A percentile compares a stretch with the other conserved stretches of the same genome.
Evolutionary conservation across 2,329 filamentous ascomycete species (phyloP).

Genomic region (Fusarium euwallaceae): DNA sequence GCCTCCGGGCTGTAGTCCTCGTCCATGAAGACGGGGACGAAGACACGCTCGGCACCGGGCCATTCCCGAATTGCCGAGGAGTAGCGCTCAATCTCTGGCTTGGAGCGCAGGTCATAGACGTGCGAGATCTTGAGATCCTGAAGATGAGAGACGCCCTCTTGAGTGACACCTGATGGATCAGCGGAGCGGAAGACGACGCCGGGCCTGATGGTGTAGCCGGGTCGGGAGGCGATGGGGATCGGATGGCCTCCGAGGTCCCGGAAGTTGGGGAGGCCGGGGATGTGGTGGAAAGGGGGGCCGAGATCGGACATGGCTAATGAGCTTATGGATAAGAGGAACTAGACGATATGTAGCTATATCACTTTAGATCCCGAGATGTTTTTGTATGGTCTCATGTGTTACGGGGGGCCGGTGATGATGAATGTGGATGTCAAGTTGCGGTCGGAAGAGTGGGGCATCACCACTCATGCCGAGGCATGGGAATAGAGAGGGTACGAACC

Average conservation of each 20-base stretch:
- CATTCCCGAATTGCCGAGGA: slow-evolving; percentile 48
- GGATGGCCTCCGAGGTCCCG: slow-evolving; percentile 75
- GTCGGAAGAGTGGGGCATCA: slow-evolving; percentile 34
- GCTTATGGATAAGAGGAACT: slow-evolving; percentile 1
- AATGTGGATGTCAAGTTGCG: slow-evolving; percentile 4
- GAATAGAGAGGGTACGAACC: not conserved
- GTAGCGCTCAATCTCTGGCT: slow-evolving; percentile 67
- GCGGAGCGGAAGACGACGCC: slow-evolving; percentile 77
- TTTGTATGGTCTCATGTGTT: not conserved
- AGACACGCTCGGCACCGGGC: slow-evolving; percentile 63
- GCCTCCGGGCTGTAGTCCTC: slow-evolving; percentile 73
- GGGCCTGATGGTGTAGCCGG: slow-evolving; percentile 66
- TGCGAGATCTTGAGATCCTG: slow-evolving; percentile 69
- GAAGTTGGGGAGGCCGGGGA: slow-evolving; percentile 75
- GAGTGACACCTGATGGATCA: slow-evolving; percentile 71
- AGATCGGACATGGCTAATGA: slow-evolving; percentile 39
- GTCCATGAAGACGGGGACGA: slow-evolving; percentile 74
- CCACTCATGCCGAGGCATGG: slow-evolving; percentile 22
- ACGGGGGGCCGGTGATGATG: not conserved
- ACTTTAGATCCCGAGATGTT: not conserved
- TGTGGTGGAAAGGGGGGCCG: slow-evolving; percentile 61
- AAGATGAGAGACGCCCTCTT: slow-evolving; percentile 65
- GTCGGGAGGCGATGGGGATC: slow-evolving; percentile 61
- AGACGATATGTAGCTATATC: not conserved
- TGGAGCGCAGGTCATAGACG: slow-evolving; percentile 78